Conservation (phyloP, 2,329 filamentous ascomycete genomes). For the Scopulariopsis brevicaulis region DNA sequence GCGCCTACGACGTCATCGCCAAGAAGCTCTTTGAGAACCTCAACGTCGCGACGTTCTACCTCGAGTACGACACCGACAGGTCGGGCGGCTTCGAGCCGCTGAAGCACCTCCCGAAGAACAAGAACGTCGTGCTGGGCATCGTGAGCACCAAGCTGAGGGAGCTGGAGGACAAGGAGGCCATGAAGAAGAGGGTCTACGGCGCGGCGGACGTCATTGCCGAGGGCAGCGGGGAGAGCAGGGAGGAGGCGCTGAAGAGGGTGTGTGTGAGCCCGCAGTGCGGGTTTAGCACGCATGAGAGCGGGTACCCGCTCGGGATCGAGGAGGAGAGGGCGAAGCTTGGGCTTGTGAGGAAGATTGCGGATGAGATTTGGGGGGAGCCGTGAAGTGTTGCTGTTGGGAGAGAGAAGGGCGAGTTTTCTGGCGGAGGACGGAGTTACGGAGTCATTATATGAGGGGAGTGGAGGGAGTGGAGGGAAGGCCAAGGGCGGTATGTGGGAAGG, state of each 20-base stretch:
- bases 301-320: slow-evolving; percentile 56
- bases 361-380: slow-evolving; percentile 52
- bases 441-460: too few relatives aligned
- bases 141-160: slow-evolving; percentile 51
- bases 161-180: slow-evolving; percentile 51
- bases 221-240: slow-evolving; percentile 49
- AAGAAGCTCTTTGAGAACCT: slow-evolving; percentile 53
- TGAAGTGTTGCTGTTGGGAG: too few relatives aligned
- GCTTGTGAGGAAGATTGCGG: slow-evolving; percentile 59
- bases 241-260: slow-evolving; percentile 59
- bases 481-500: too few relatives aligned
- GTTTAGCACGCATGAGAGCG: slow-evolving; percentile 63
- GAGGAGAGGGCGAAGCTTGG: slow-evolving; percentile 65
- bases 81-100: slow-evolving; percentile 57
- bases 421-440: too few relatives aligned
- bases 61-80: slow-evolving; percentile 57
- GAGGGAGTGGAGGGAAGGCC: too few relatives aligned
- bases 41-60: slow-evolving; percentile 55
- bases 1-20: slow-evolving; percentile 56
- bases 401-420: too few relatives aligned
- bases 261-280: slow-evolving; percentile 62
- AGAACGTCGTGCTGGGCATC: slow-evolving; percentile 52
- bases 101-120: slow-evolving; percentile 45
- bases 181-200: slow-evolving; percentile 45
- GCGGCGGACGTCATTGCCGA: slow-evolving; percentile 60